phyloP scores from a whole-genome alignment of 2,329 filamentous ascomycete species.

The Colletotrichum sp. region DNA sequence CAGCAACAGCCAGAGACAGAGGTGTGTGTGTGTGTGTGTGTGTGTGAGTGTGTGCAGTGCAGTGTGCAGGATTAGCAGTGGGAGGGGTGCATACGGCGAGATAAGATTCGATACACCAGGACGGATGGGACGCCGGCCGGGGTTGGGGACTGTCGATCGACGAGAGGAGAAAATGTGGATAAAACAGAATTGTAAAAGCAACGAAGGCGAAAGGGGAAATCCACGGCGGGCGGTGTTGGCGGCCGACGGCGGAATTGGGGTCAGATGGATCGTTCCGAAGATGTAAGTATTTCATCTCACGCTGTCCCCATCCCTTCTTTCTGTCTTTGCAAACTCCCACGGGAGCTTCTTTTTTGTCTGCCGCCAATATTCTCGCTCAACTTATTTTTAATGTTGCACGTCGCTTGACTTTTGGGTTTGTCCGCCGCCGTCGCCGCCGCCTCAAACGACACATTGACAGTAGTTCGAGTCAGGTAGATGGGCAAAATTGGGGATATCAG shows the following conservation, averaged over 20 bases:
- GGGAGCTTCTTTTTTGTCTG: neutral
- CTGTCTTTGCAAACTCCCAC: neutral
- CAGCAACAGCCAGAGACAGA: neutral
- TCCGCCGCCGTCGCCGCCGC: neutral
- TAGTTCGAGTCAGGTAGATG: slow-evolving; percentile 10
- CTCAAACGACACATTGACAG: slow-evolving; percentile 1
- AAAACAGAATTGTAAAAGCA: slow-evolving; percentile 8
- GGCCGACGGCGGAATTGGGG: neutral
- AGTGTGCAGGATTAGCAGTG: neutral
- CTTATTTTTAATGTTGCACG: neutral
- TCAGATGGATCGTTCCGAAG: neutral
- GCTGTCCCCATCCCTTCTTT: neutral
- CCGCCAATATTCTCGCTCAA: neutral
- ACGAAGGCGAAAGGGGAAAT: neutral
- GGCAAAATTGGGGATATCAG: neutral
- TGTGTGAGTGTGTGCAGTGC: neutral
- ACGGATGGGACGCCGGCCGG: slow-evolving; percentile 5
- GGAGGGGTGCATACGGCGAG: slow-evolving; percentile 7
- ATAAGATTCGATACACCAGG: slow-evolving; percentile 14
- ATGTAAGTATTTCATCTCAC: neutral
- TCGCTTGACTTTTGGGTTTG: slow-evolving; percentile 4
- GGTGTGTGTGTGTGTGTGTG: neutral
- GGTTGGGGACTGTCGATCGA: slow-evolving; percentile 5
- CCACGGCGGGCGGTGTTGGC: neutral
- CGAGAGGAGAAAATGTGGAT: slow-evolving; percentile 18